These are phyloP conservation scores for Linnemannia zychae DNA, from an alignment of 192 early-diverging fungal species.

Conservation along the genomic window DNA sequence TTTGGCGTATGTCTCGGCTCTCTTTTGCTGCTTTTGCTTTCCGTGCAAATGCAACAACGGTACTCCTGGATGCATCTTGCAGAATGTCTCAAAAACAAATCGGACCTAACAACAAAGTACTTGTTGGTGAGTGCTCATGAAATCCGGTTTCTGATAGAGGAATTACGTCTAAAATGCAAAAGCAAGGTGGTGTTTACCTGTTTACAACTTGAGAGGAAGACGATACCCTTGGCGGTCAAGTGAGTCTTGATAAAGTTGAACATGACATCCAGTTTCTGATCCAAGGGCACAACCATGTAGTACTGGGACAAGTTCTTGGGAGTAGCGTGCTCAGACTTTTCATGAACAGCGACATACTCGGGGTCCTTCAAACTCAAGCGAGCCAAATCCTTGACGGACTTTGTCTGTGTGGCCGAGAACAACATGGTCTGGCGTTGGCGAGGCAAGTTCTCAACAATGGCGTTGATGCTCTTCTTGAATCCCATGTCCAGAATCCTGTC, in stretches of 20 bases:
- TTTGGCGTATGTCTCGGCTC: slow-evolving; percentile 93
- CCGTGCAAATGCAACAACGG: slow-evolving; percentile 94
- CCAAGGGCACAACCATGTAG: slow-evolving; percentile 87
- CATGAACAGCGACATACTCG: slow-evolving; percentile 96
- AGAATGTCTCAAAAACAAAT: slow-evolving; percentile 95
- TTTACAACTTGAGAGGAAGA: slow-evolving; percentile 97
- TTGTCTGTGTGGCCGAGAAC: slow-evolving; percentile 98
- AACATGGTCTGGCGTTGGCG: slow-evolving; percentile 90
- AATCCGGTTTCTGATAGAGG: slow-evolving; percentile 11
- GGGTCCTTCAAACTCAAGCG: slow-evolving; percentile 90
- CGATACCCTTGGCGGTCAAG: slow-evolving; percentile 87
- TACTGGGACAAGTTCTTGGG: slow-evolving; percentile 88
- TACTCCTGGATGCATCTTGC: slow-evolving; percentile 94
- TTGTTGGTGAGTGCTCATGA: not conserved
- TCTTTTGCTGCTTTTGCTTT: slow-evolving; percentile 96
- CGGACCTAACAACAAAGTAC: slow-evolving; percentile 60
- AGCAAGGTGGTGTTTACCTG: slow-evolving; percentile 66
- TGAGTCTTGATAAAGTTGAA: slow-evolving; percentile 97
- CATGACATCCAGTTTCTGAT: slow-evolving; percentile 94
- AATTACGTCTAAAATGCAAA: not conserved
- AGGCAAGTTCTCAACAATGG: slow-evolving; percentile 88
- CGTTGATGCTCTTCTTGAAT: slow-evolving; percentile 87
- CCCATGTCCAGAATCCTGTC: slow-evolving; percentile 91
- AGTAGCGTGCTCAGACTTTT: slow-evolving; percentile 80
- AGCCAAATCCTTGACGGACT: slow-evolving; percentile 94